Evolutionary conservation across 306 rosid genomes (phyloP).

Genomic region (Hippophae gyantsensis): DNA sequence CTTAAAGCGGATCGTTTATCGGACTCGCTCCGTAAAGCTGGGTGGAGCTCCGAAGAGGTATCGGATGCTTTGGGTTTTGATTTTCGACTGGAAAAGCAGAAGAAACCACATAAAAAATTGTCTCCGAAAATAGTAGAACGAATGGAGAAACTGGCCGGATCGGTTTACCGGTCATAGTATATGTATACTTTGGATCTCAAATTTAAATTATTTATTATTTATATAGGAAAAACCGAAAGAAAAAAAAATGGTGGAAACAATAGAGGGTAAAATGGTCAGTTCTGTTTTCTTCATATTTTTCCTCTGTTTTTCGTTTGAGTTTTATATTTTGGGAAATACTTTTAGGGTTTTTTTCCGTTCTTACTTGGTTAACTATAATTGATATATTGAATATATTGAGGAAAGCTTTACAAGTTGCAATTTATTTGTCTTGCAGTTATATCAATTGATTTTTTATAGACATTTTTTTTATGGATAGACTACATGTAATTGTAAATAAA

Average conservation of each 20-base stretch:
- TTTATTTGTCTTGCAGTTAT: too few species aligned
- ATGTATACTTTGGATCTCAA: not conserved
- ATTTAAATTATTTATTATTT: not conserved
- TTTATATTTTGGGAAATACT: too few species aligned
- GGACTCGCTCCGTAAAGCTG: conserved; percentile 77
- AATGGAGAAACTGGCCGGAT: conserved; percentile 82
- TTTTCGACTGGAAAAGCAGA: conserved; percentile 79
- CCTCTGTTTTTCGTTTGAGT: not conserved
- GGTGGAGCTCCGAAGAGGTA: conserved; percentile 98
- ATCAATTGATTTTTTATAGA: too few species aligned
- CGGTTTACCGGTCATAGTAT: conserved; percentile 59
- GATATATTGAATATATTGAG: too few species aligned
- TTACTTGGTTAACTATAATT: too few species aligned
- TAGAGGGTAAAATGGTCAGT: too few species aligned
- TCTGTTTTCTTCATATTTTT: not conserved
- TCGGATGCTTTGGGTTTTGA: conserved; percentile 85
- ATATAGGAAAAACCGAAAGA: conserved; percentile 6
- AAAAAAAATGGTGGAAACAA: not conserved
- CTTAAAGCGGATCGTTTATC: conserved; percentile 68
- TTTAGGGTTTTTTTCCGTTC: too few species aligned
- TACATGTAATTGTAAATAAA: too few species aligned
- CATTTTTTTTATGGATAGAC: too few species aligned
- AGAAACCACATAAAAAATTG: conserved; percentile 69
- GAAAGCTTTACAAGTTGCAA: too few species aligned
- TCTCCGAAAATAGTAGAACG: conserved; percentile 64